A percentile compares a stretch with the other conserved stretches of the same genome.
Evolutionary conservation across 2,329 filamentous ascomycete species (phyloP).

Genomic region (Dryadomyces sulphureus): DNA sequence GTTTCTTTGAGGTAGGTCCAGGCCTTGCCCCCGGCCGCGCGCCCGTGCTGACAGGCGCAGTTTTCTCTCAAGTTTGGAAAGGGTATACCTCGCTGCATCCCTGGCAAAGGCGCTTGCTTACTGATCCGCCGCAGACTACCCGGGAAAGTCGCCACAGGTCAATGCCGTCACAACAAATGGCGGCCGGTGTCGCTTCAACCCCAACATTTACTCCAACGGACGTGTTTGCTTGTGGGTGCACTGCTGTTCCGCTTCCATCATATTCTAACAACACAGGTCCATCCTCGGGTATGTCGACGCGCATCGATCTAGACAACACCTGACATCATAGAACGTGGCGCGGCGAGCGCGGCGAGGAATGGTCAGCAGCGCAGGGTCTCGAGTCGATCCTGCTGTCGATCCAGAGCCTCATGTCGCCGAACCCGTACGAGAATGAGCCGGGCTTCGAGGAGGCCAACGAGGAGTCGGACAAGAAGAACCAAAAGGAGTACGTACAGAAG

Average conservation of each 20-base stretch:
- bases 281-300: conserved; percentile 56
- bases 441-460: conserved; percentile 70
- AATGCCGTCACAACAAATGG: conserved; percentile 71
- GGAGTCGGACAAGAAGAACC: conserved; percentile 54
- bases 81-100: conserved; percentile 30
- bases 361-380: conserved; percentile 89
- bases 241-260: background rate
- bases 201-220: conserved; percentile 84
- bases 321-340: conserved; percentile 65
- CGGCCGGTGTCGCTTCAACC: conserved; percentile 85
- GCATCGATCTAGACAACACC: background rate
- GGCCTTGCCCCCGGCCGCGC: background rate
- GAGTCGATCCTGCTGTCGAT: conserved; percentile 93
- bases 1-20: conserved; percentile 73
- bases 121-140: conserved; percentile 53
- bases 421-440: conserved; percentile 93
- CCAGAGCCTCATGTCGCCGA: conserved; percentile 85
- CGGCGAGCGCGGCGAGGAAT: conserved; percentile 79
- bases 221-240: conserved; percentile 75
- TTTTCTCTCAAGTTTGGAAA: conserved; percentile 64
- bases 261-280: conserved; percentile 36
- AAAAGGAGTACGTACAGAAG: conserved; percentile 68
- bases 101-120: background rate
- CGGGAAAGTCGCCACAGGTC: conserved; percentile 47
- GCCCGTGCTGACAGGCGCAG: conserved; percentile 24